Evolutionary conservation across 2,329 filamentous ascomycete species (phyloP), one percentile per base, ranked within the genome.

Genomic region (Gliomastix tumulicola): DNA sequence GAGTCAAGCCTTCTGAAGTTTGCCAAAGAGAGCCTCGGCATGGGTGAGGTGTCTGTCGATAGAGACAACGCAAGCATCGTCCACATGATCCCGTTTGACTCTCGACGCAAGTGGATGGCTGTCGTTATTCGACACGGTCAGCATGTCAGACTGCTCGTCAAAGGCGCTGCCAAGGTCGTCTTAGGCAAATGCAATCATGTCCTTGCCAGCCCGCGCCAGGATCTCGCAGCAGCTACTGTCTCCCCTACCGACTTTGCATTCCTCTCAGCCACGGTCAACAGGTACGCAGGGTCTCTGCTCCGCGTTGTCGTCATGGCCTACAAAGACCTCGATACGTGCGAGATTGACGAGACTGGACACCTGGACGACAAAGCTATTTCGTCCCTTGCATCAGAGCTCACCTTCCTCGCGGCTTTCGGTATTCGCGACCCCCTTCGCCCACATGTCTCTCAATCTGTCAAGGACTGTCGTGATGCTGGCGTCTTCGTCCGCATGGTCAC

Each of bases 281-380:
- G 80, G 11, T 82, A 80, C 46, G 77, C 77, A 12, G 66, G 65
- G 16, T 63, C 73, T 21, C 86, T 82, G 13, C 71, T 90, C 10
- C 78, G 85, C 32, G 88, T 84, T 1, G 88, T 90, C 36, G 84
- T 76, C 15, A 68, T 89, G 43, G 70, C 84, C 6, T 88, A 86
- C 57, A 74, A 76, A 32, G 86, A 90, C 44, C 88, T 85, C 41
- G 71, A 79, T 20, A 67, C 64, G 39, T 84, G 69, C 15, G 37
- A 28, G 69, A 76, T 20, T 80, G 83, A 42, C 77, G 71, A 69
- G 18, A 25, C n/a, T n/a, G n/a, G n/a, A n/a, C n/a, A n/a, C n/a
- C 71, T 82, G 35, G 82, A 76, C 11, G 51, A 70, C 17, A 25
- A 31, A 7, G 32, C 31, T 25, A 25, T 37, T 18, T 25, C 31